phyloP scores from a whole-genome alignment of 306 rosid species.

The Spatholobus suberectus region DNA sequence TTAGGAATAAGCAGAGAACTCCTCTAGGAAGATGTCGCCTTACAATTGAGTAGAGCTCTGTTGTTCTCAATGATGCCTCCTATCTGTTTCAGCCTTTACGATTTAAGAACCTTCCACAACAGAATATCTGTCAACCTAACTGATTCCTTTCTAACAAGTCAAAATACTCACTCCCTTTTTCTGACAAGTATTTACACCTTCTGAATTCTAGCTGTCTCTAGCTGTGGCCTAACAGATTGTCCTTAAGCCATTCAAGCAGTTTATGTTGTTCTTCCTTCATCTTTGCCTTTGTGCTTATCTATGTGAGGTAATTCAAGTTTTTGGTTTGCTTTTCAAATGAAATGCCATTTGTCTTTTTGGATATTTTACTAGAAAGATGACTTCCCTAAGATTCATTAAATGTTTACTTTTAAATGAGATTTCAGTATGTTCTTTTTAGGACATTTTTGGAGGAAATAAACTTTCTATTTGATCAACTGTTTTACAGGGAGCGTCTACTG shows the following conservation, averaged over 20 bases:
- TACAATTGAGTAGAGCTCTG: neutral
- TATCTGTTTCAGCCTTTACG: neutral
- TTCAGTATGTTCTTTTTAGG: neutral
- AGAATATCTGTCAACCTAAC: neutral
- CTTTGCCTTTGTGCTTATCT: constrained; percentile 18
- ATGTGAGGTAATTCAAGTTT: neutral
- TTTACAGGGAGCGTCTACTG: constrained; percentile 71
- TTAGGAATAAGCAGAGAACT: neutral
- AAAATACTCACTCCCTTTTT: neutral
- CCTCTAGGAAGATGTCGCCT: neutral
- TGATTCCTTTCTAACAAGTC: neutral
- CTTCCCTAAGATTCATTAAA: neutral
- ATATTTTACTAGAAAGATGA: neutral
- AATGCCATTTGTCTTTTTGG: neutral
- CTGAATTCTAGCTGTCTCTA: neutral
- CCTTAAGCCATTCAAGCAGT: neutral
- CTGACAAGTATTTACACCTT: neutral
- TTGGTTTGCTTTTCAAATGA: constrained; percentile 5
- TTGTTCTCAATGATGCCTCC: neutral
- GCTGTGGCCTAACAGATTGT: neutral
- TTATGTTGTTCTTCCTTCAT: constrained; percentile 1
- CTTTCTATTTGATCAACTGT: constrained; percentile 36
- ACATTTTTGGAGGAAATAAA: neutral
- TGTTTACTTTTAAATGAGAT: neutral
- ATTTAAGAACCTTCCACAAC: neutral